These are phyloP conservation scores for Thalassiosira hispida DNA, from an alignment of 352 stramenopile species.

Conservation along the genomic window DNA sequence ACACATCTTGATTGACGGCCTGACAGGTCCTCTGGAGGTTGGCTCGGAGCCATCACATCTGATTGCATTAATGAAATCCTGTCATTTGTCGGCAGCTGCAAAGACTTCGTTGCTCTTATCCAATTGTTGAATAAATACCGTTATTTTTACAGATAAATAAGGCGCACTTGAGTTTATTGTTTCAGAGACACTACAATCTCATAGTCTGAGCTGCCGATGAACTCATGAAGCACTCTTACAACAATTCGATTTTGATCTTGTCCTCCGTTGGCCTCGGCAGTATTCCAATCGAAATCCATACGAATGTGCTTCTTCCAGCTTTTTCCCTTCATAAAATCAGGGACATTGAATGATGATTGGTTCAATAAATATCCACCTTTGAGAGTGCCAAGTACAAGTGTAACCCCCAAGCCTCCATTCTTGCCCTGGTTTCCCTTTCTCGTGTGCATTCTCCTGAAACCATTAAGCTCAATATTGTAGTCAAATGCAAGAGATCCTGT, in stretches of 20 bases:
- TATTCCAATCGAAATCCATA: slow-evolving; percentile 82
- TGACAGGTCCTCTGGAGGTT: no score
- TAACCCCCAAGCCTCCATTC: slow-evolving; percentile 31
- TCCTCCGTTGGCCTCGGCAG: slow-evolving; percentile 64
- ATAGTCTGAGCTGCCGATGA: slow-evolving; percentile 64
- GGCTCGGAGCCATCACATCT: no score
- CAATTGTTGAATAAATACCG: no score
- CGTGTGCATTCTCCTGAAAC: slow-evolving; percentile 18
- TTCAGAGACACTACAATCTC: no score
- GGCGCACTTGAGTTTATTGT: no score
- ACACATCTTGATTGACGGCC: no score
- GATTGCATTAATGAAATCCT: no score
- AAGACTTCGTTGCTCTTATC: no score
- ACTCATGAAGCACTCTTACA: slow-evolving; percentile 70
- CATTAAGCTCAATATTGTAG: slow-evolving; percentile 44
- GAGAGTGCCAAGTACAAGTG: slow-evolving; percentile 59
- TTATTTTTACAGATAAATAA: no score
- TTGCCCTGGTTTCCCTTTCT: slow-evolving; percentile 43
- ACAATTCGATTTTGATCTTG: slow-evolving; percentile 57
- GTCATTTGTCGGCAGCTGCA: no score
- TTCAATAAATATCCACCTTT: slow-evolving; percentile 52
- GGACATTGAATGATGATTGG: slow-evolving; percentile 50
- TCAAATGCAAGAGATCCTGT: slow-evolving; percentile 54
- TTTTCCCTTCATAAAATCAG: slow-evolving; percentile 20
- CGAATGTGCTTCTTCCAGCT: slow-evolving; percentile 49